Base-by-base conservation (phyloP, 768 basidiomycete genomes). In the Boletus pseudopeckii region DNA sequence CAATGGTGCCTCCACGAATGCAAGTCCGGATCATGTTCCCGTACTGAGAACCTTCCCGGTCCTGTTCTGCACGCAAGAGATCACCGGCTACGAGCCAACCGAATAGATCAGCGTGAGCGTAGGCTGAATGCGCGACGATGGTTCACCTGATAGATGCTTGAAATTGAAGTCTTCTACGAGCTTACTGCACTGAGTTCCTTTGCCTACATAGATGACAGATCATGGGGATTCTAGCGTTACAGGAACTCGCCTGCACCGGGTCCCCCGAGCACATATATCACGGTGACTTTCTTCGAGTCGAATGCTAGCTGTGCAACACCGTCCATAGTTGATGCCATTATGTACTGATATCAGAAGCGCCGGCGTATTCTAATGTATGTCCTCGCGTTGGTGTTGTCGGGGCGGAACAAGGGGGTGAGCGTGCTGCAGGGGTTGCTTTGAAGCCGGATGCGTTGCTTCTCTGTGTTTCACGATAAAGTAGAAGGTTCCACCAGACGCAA, bases 191-290 rank as follows among this genome's bases (percentile, higher is more conserved):
- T 98, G 97, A 0, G 97, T 98, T 42, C 97, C 97, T 71, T 98
- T 98, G 54, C 95, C 95, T 95, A 59, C 41, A 46, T 32, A 50
- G 50, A 34, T 53, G 36, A 52, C 43, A 51, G 45, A 55, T 48
- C 13, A 26, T n/a, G 53, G 18, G 30, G 54, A 40, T 18, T 47
- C 53, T 30, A 49, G 63, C 9, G 6, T 17, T n/a, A 40, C 33
- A 34, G 32, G 8, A 26, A 61, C 69, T 74, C 57, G 87, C 95
- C 95, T 63, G 94, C 94, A 47, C 97, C 97, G 18, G 97, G 97
- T 1, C 97, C 97, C 36, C 97, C 97, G 14, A 99, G 85, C 24
- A 98, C 95, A 65, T 90, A 99, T 65, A 98, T 78, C 53, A 99
- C 95, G 17, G 81, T 86, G 63, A 98, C 87, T 58, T 90, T 86